These are phyloP conservation scores for Chernovozyma aurita DNA, from an alignment of 1,139 yeast species.

Conservation along the genomic window DNA sequence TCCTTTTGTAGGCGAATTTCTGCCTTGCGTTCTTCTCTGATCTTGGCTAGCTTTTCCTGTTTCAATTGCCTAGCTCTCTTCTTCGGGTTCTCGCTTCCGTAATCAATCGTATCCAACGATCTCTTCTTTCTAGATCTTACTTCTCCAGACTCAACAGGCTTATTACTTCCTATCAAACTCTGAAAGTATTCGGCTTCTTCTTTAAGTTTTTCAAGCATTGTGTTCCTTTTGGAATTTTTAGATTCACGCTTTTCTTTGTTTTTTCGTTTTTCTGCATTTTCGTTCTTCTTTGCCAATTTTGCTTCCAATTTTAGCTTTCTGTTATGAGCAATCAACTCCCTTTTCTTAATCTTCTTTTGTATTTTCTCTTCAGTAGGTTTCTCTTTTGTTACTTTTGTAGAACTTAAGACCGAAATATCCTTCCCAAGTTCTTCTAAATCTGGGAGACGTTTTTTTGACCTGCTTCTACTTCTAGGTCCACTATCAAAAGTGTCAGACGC, in stretches of 20 bases:
- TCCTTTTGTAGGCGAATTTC: too few species aligned
- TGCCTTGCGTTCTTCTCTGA: too few species aligned
- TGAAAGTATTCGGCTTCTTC: constrained; percentile 36
- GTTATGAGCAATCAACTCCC: constrained; percentile 7
- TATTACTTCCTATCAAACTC: constrained; percentile 34
- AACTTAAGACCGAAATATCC: constrained; percentile 7
- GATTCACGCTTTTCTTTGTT: too few species aligned
- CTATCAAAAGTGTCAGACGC: constrained; percentile 5
- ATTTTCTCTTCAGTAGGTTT: constrained; percentile 9
- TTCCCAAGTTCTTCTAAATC: constrained; percentile 8
- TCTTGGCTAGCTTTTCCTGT: too few species aligned
- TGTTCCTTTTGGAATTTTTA: neutral
- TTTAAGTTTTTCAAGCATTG: constrained; percentile 11
- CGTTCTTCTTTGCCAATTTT: too few species aligned
- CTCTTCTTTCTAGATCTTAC: too few species aligned
- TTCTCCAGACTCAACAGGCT: constrained; percentile 26
- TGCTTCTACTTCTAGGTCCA: constrained; percentile 9
- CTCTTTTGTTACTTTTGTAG: constrained; percentile 7
- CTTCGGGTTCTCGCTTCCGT: too few species aligned
- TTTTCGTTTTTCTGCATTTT: too few species aligned
- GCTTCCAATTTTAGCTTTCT: constrained; percentile 7
- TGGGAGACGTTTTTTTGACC: constrained; percentile 3
- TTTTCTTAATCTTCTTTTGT: constrained; percentile 7
- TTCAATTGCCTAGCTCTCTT: too few species aligned
- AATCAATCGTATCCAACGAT: too few species aligned